Evolutionary conservation across 2,329 filamentous ascomycete genomes (phyloP).

Genomic region (Xylariaceae sp.): DNA sequence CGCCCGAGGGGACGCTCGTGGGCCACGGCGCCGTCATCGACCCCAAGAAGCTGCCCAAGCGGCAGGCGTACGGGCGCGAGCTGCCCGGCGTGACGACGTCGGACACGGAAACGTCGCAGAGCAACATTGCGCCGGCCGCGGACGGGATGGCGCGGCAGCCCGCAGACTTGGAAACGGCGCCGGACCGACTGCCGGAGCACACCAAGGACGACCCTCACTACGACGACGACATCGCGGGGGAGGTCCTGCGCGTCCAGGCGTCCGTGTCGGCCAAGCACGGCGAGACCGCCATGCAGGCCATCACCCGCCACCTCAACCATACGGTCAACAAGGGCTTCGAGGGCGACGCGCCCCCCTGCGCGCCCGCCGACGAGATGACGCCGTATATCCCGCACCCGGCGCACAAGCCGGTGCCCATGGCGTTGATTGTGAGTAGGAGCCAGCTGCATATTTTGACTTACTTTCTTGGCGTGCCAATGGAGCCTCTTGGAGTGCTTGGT

Average conservation of each 20-base stretch:
- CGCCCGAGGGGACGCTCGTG: constrained; percentile 21
- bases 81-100: neutral
- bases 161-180: neutral
- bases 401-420: constrained; percentile 58
- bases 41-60: constrained; percentile 14
- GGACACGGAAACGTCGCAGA: neutral
- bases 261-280: constrained; percentile 39
- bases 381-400: constrained; percentile 53
- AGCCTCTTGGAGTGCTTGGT: no score
- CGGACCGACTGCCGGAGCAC: constrained; percentile 37
- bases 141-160: neutral
- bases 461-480: no score
- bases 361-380: constrained; percentile 50
- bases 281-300: constrained; percentile 49
- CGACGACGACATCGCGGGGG: constrained; percentile 51
- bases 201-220: constrained; percentile 54
- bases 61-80: constrained; percentile 4
- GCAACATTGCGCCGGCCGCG: neutral
- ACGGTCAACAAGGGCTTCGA: constrained; percentile 43
- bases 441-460: no score
- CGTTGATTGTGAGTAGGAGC: no score
- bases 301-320: constrained; percentile 60
- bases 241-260: constrained; percentile 55
- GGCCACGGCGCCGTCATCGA: constrained; percentile 22
- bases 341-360: constrained; percentile 46